phyloP scores from a whole-genome alignment of 768 basidiomycete genomes.

The Galerina sulciceps region DNA sequence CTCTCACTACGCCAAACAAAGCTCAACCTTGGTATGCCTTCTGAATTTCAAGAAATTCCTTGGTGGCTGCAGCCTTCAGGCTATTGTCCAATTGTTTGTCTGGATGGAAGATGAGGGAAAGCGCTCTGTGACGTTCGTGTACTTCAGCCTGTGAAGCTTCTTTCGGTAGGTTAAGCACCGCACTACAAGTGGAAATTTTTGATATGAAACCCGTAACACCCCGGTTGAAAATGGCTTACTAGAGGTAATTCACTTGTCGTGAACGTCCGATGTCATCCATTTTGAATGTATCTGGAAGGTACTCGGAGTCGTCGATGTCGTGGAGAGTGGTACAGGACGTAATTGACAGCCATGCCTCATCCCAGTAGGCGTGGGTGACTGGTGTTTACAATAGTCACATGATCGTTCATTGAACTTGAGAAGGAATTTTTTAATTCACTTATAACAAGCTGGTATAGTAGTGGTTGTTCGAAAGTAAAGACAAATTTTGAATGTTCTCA shows the following conservation, averaged over 20 bases:
- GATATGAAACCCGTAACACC: not conserved
- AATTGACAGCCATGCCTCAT: too few species aligned
- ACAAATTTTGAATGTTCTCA: too few species aligned
- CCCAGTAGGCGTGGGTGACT: not conserved
- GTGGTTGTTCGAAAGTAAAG: too few species aligned
- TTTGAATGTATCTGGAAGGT: too few species aligned
- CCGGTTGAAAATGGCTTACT: not conserved
- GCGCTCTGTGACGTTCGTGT: constrained; percentile 68
- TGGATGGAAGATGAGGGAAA: constrained; percentile 84
- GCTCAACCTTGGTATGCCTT: constrained; percentile 79
- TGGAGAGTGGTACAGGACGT: not conserved
- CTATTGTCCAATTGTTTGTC: constrained; percentile 74
- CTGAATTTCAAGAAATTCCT: constrained; percentile 76
- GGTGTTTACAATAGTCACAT: not conserved
- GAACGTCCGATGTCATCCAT: too few species aligned
- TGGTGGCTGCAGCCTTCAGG: constrained; percentile 61
- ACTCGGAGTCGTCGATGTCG: not conserved
- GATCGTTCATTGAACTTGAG: not conserved
- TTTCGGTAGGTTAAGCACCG: constrained; percentile 72
- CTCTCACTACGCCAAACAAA: not conserved
- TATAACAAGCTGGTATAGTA: too few species aligned
- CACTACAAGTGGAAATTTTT: constrained; percentile 36
- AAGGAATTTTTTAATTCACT: too few species aligned
- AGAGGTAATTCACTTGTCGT: not conserved
- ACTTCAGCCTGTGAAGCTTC: constrained; percentile 72